phyloP scores from a whole-genome alignment of 495 filamentous ascomycete species.

The Tricharina praecox region DNA sequence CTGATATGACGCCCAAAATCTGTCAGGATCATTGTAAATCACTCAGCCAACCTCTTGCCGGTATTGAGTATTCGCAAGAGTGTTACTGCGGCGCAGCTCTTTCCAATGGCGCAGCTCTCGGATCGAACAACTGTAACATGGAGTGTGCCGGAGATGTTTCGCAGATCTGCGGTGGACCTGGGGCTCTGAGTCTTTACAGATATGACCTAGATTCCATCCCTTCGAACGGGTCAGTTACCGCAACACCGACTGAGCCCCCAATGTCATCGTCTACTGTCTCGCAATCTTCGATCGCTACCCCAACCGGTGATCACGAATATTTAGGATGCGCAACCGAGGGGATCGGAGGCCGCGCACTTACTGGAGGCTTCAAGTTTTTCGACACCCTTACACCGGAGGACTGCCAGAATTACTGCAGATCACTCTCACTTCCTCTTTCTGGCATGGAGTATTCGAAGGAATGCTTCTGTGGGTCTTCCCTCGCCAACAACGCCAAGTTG shows the following conservation, averaged over 20 bases:
- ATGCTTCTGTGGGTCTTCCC: slow-evolving; percentile 48
- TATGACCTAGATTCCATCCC: slow-evolving; percentile 31
- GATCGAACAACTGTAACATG: slow-evolving; percentile 26
- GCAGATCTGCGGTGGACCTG: slow-evolving; percentile 31
- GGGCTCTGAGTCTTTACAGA: slow-evolving; percentile 29
- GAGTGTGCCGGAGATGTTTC: slow-evolving; percentile 26
- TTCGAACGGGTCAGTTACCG: slow-evolving; percentile 28
- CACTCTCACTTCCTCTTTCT: slow-evolving; percentile 35
- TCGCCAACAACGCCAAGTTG: slow-evolving; percentile 14
- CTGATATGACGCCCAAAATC: slow-evolving; percentile 11
- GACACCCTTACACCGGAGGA: slow-evolving; percentile 25
- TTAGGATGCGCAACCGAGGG: slow-evolving; percentile 45
- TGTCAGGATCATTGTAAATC: slow-evolving; percentile 17
- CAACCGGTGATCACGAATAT: slow-evolving; percentile 9
- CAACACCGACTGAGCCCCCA: too few species aligned
- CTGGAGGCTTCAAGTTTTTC: slow-evolving; percentile 24
- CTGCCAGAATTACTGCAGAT: slow-evolving; percentile 35
- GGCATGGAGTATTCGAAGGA: slow-evolving; percentile 57
- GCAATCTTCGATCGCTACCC: background rate
- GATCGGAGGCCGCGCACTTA: slow-evolving; percentile 34
- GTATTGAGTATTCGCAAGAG: slow-evolving; percentile 21
- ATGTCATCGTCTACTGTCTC: background rate
- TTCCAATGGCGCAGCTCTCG: slow-evolving; percentile 18
- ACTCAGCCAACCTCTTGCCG: slow-evolving; percentile 11
- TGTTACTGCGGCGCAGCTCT: slow-evolving; percentile 29